Conservation (phyloP, 495 filamentous ascomycete species). For the Penicillium mononematosum region DNA sequence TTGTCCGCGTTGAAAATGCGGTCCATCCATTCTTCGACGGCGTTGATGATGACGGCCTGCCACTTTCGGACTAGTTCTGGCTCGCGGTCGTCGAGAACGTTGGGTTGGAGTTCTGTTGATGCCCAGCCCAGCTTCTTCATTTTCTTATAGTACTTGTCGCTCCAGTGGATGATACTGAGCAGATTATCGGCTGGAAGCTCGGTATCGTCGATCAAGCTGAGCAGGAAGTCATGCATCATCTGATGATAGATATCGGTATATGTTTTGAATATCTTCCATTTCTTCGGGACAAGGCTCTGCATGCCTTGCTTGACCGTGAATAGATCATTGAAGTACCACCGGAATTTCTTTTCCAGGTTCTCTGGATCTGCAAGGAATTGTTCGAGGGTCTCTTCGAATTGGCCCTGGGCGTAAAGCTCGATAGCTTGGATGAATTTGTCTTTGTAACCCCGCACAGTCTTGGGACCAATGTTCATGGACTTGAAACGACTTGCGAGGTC, state of each 20-base stretch:
- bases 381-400: slow-evolving; percentile 71
- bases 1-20: slow-evolving; percentile 78
- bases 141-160: slow-evolving; percentile 90
- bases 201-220: slow-evolving; percentile 75
- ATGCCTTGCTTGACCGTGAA: slow-evolving; percentile 89
- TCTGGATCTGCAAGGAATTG: slow-evolving; percentile 79
- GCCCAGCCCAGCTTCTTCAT: slow-evolving; percentile 85
- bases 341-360: slow-evolving; percentile 77
- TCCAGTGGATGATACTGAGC: slow-evolving; percentile 91
- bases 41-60: slow-evolving; percentile 88
- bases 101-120: slow-evolving; percentile 69
- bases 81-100: slow-evolving; percentile 84
- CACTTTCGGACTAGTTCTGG: slow-evolving; percentile 89
- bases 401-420: slow-evolving; percentile 64
- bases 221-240: slow-evolving; percentile 91
- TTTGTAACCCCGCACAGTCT: slow-evolving; percentile 92
- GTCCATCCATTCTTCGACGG: slow-evolving; percentile 96
- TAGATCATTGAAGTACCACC: slow-evolving; percentile 97
- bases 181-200: slow-evolving; percentile 74
- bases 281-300: slow-evolving; percentile 85
- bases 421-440: slow-evolving; percentile 87
- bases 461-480: slow-evolving; percentile 86
- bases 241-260: slow-evolving; percentile 88
- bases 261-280: slow-evolving; percentile 93
- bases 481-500: slow-evolving; percentile 92